Percentiles rank a stretch among this genome's conserved stretches.
These are phyloP conservation scores for Apiospora pterosperma DNA, from an alignment of 2,329 filamentous ascomycete species.

Conservation along the genomic window DNA sequence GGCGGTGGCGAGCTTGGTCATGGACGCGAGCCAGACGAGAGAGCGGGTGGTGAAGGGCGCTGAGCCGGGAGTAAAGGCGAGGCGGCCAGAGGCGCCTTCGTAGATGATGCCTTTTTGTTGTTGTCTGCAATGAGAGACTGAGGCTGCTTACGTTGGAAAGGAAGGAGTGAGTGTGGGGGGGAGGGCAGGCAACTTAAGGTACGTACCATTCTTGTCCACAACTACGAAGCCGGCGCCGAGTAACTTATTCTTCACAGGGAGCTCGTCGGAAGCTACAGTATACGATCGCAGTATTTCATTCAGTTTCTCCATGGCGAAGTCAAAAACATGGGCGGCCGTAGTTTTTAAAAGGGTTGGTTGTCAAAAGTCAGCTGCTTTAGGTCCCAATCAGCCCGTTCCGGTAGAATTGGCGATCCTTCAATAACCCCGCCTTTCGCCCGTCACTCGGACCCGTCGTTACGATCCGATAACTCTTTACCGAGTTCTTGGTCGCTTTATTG, in stretches of 20 bases:
- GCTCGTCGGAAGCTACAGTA: background rate
- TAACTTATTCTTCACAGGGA: background rate
- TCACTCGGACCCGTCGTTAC: background rate
- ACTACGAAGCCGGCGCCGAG: slow-evolving; percentile 3
- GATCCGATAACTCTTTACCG: background rate
- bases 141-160: background rate
- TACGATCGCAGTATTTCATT: background rate
- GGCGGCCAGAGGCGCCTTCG: slow-evolving; percentile 4
- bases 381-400: background rate
- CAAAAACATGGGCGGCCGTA: too few relatives aligned
- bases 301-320: background rate
- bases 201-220: slow-evolving; percentile 4
- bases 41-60: slow-evolving; percentile 27
- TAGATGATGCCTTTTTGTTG: slow-evolving; percentile 7
- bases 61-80: slow-evolving; percentile 21
- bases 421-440: background rate
- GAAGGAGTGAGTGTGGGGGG: background rate
- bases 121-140: background rate
- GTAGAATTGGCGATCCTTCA: background rate
- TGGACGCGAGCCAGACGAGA: slow-evolving; percentile 34
- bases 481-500: background rate
- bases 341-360: background rate
- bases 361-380: background rate
- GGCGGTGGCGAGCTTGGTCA: slow-evolving; percentile 41
- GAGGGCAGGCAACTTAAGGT: background rate